Evolutionary conservation across 2,329 filamentous ascomycete species (phyloP), one percentile per base, ranked within the genome.

Genomic region (Sclerotinia glacialis): DNA sequence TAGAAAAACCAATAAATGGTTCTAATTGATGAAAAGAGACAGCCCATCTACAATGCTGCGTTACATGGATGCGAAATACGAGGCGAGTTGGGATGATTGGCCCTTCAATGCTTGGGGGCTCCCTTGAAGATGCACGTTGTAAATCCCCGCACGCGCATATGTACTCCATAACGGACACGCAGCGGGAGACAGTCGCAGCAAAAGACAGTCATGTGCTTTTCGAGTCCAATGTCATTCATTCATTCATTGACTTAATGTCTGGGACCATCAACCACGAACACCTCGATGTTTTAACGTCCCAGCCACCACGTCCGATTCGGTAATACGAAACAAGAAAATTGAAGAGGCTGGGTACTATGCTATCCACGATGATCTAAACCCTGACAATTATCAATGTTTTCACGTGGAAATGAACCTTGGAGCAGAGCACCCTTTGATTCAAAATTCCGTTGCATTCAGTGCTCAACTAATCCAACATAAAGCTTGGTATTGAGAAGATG

Each of bases 201-300:
- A 61, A 61, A 37, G 66, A 59, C 65, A 71, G 68, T 72, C 71
- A 73, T 70, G 69, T 72, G 72, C 66, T 68, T 66, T 63, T 28
- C 26, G 53, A 44, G 49, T 49, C 47, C 42, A 67, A 67, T 65
- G 67, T 55, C 55, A 52, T 40, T 11, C 37, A 14, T 58, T 56
- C n/a, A n/a, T n/a, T 12, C 21, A 23, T 23, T 40, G 3, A 40
- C 37, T 40, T 6, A 58, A 55, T 44, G 40, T 8, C 40, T 40
- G 40, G 37, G 40, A 14, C 28, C 28, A 31, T 49, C 56, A 68
- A 66, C 60, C 47, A 44, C 44, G 28, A 31, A n/a, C 28, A 23
- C 26, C n/a, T 59, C 26, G 8, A 46, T 18, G 18, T 34, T 28
- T 26, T 21, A 61, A 44, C 50, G 50, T 56, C 42, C 59, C 54